Base-by-base conservation (phyloP, 176 grass and related monocot genomes). In the Chloris gayana region DNA sequence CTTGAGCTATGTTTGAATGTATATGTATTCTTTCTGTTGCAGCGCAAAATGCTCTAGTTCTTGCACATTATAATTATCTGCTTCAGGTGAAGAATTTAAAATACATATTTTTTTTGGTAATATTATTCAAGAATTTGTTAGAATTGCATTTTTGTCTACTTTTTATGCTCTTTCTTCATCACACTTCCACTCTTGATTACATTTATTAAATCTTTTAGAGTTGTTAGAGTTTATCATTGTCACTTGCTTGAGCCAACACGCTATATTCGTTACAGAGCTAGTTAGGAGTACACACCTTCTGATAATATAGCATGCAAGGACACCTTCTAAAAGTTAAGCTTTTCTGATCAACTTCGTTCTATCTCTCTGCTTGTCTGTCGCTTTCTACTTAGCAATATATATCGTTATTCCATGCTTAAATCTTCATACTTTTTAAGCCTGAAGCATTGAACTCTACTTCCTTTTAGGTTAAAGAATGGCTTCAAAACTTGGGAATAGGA, bases 381-480 rank as follows among this genome's bases (percentile, higher is more conserved):
- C 44, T 44, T 83, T 84, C 11, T 25, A 68, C 47, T 58, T 58
- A n/a, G 12, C 50, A 29, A 2, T 5, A 34, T 69, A 34, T 25
- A 45, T 25, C 7, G 26, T 67, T 67, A 4, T 31, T 64, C 37
- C 38, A 33, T 50, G 19, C 2, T 10, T 57, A 24, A 38, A 67
- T 2, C 31, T 84, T 87, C 19, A 74, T 26, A 59, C 1, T 51
- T 74, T 53, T 74, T 30, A 74, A 53, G 32, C 19, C 30, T 78
- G 50, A 30, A 49, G 19, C 4, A 66, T 7, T 77, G 39, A 61
- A 71, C 30, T 54, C 61, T 76, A 42, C 66, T 64, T 53, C 25
- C 58, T 73, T 75, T 66, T 92, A 95, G 93, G 89, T 97, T 64
- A 97, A 90, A 88, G 90, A 97, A 87, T 97, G 93, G 90, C 77